Evolutionary conservation across 2,329 filamentous ascomycete species (phyloP), one percentile per base, ranked within the genome.

Genomic region (Aureobasidium sp.): DNA sequence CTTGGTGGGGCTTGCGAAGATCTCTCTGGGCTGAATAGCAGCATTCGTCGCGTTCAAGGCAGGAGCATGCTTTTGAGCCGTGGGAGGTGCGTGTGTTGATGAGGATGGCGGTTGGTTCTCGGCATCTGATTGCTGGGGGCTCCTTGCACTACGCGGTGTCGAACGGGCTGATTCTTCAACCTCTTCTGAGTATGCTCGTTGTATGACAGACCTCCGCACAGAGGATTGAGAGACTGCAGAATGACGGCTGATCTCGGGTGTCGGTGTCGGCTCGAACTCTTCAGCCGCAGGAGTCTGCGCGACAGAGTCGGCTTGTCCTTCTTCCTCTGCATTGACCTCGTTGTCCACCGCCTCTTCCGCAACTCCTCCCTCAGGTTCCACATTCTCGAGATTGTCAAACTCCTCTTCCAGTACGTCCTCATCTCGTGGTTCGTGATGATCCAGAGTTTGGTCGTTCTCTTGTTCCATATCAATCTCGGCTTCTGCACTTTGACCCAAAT

Each of bases 31-130:
- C 35, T 56, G 29, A 24, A 49, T n/a, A 53, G 49, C 24, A 29
- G 62, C 5, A 49, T 62, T 44, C 61, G 37, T 1, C 70, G 64
- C 44, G 74, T 74, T 2, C 72, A 69, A 11, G 73, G 70, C 22
- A 70, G 74, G 44, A 60, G 68, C 64, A 49, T 61, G 56, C 53
- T 49, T 54, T 29, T 50, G 53, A 7, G 61, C 49, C 14, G 57
- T 58, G 5, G 60, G 44, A 33, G 64, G 63, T 7, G 60, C 49
- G 22, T 61, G 62, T 12, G 52, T 15, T 48, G 59, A 64, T 5
- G 85, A 85, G 1, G 87, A 89, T 0, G 89, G 89, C 0, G 88
- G 88, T 52, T 83, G 85, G 67, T 93, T 93, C 72, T 94, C 90
- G 0, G 87, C 88, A 70, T 94, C 87, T 0, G 89, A 92, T 1